Evolutionary conservation across 2,329 filamentous ascomycete species (phyloP), one percentile per base, ranked within the genome.

Genomic region (Ophiosphaerella korrae): DNA sequence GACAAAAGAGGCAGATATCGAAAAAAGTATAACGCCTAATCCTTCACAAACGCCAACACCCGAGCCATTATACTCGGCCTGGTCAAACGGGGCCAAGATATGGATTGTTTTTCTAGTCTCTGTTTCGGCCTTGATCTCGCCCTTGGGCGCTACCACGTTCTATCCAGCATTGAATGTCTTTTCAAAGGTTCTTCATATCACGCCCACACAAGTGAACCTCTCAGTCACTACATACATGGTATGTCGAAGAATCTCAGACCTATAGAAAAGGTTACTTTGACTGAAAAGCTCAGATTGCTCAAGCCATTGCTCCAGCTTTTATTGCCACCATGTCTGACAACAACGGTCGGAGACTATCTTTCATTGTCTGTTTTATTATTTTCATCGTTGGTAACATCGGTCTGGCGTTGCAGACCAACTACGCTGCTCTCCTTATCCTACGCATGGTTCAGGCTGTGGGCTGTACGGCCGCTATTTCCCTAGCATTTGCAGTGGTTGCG

Each of bases 401-500:
- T 1, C 64, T 75, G 4, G 72, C 71, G 12, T 53, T 74, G 3
- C 71, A 74, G 45, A 69, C 69, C 23, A 70, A 68, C 43, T 75
- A 72, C 40, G 53, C 62, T 5, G 72, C 71, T 5, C 57, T 75
- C 2, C 60, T 75, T 6, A 50, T 75, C 7, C 53, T 75, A 7
- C 66, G 72, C 6, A 66, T 68, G 50, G 40, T 75, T 4, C 72
- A 78, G 53, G 71, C 74, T 50, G 57, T 68, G 43, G 77, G 77
- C 0, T 71, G 71, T 31, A 74, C 73, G 24, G 72, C 74, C 8
- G 73, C 73, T 2, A 77, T 78, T 24, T 58, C 89, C 0, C 76
- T 94, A 1, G 84, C 83, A 0, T 88, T 83, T 57, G 89, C 86
- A 1, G 84, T 92, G 2, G 82, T 92, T 7, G 86, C 88, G 0